Evolutionary conservation across 306 rosid species (phyloP), one percentile per base, ranked within the genome.

Genomic region (Gillenia trifoliata): DNA sequence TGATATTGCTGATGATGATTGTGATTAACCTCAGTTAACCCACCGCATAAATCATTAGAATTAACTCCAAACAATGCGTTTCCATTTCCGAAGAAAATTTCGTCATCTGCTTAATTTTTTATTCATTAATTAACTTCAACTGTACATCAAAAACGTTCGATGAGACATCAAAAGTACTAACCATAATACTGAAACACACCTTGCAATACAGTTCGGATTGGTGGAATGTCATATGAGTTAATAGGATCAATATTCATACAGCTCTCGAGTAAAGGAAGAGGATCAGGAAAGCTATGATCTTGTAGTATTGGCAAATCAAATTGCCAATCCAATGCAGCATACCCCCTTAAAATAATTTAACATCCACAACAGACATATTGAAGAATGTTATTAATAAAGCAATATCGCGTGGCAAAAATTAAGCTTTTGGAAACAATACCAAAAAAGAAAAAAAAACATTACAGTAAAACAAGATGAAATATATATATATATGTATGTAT

Each of bases 81-180:
- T 7, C 61, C 68, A 23, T 74, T 69, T 31, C 67, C 86, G 54
- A 49, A 66, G 26, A 63, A 80, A 40, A 54, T 52, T 28, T 8
- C 38, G 17, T 66, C 70, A 12, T 80, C 98, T 87, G 86, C 85
- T 73, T 20, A 2, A 61, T 8, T 19, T 36, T 45, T 47, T 47
- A 16, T 1, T 4, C 52, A 5, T 47, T 47, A 47, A 45, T 45
- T 45, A 45, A 45, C 52, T 45, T 45, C 20, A 45, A 45, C 20
- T 4, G 20, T 47, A 47, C 20, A 47, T 47, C 52, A 47, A 47
- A 47, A 17, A 47, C 41, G 11, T n/a, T 38, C 11, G 40, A 36
- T 10, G 10, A 34, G 40, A 36, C 2, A 5, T 47, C 20, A 45
- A 45, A 67, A 16, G 8, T 47, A 15, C 20, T 47, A 4, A 47